Conservation (phyloP, 1,284 basidiomycete genomes). For the Boletus smithii region DNA sequence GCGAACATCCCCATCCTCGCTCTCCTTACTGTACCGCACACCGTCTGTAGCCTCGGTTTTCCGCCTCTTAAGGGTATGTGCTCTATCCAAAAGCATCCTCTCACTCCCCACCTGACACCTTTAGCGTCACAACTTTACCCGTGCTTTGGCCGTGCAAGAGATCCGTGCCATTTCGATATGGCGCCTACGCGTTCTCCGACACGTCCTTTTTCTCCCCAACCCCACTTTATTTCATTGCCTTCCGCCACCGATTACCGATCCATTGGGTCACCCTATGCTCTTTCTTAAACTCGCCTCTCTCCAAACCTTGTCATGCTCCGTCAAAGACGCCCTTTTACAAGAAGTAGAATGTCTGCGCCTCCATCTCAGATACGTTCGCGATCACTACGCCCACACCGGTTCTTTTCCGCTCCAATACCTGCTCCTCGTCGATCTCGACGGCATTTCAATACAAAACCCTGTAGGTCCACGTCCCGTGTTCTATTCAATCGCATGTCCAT, state of each 20-base stretch:
- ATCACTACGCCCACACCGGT: constrained; percentile 37
- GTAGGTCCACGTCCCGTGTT: constrained; percentile 42
- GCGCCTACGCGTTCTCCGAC: constrained; percentile 52
- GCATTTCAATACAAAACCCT: constrained; percentile 53
- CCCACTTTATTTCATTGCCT: constrained; percentile 44
- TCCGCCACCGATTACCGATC: constrained; percentile 50
- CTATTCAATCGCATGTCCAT: constrained; percentile 11
- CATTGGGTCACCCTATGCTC: constrained; percentile 61
- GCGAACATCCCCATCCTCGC: constrained; percentile 11
- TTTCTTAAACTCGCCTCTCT: constrained; percentile 39
- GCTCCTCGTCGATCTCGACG: constrained; percentile 63
- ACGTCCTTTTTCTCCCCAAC: constrained; percentile 27
- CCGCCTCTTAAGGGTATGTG: constrained; percentile 55
- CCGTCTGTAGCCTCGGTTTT: constrained; percentile 53
- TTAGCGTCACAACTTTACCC: constrained; percentile 65
- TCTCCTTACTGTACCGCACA: neutral
- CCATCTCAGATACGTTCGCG: constrained; percentile 41
- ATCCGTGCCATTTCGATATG: constrained; percentile 54
- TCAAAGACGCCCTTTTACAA: constrained; percentile 44
- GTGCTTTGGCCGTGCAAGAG: constrained; percentile 60
- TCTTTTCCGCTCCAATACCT: constrained; percentile 59
- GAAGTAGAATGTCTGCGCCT: constrained; percentile 54
- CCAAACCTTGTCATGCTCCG: constrained; percentile 38
- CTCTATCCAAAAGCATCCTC: neutral
- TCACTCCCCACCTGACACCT: neutral